These are phyloP conservation scores for Fraxinus dipetala DNA, from an alignment of 305 asterid species.

Conservation along the genomic window DNA sequence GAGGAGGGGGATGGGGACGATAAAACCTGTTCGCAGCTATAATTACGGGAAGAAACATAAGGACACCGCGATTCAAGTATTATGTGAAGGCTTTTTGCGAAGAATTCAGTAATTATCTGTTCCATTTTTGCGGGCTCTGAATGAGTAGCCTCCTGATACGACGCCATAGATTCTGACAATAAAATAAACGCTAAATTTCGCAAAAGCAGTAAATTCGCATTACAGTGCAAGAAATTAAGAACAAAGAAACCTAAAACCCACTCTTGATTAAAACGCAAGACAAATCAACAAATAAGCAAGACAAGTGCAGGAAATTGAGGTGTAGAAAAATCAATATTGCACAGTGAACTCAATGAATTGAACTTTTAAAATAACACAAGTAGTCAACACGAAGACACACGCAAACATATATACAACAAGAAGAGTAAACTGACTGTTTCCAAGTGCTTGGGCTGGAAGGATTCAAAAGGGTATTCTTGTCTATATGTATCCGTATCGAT, in stretches of 20 bases:
- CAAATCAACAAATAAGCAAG: constrained; percentile 19
- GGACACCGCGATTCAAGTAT: constrained; percentile 86
- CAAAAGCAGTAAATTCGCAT: not conserved
- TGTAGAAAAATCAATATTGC: constrained; percentile 6
- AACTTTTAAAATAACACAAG: not conserved
- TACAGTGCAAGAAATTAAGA: not conserved
- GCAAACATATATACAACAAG: not conserved
- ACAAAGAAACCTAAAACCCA: constrained; percentile 3
- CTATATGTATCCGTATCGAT: not conserved
- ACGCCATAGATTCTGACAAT: constrained; percentile 50
- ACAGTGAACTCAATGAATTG: not conserved
- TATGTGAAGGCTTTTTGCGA: constrained; percentile 83
- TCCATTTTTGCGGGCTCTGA: constrained; percentile 81
- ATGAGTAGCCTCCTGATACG: constrained; percentile 48
- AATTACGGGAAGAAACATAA: constrained; percentile 75
- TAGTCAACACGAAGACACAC: constrained; percentile 6
- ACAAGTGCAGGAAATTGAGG: not conserved
- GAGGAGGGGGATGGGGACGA: constrained; percentile 68
- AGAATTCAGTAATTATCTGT: constrained; percentile 79
- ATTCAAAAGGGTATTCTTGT: constrained; percentile 31
- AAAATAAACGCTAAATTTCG: constrained; percentile 6
- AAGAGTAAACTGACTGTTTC: constrained; percentile 23
- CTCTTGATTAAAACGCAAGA: constrained; percentile 8
- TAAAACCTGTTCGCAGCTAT: constrained; percentile 64
- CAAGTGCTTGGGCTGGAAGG: constrained; percentile 24